phyloP scores from a whole-genome alignment of 257 asterid genomes.

The Perilla frutescens region DNA sequence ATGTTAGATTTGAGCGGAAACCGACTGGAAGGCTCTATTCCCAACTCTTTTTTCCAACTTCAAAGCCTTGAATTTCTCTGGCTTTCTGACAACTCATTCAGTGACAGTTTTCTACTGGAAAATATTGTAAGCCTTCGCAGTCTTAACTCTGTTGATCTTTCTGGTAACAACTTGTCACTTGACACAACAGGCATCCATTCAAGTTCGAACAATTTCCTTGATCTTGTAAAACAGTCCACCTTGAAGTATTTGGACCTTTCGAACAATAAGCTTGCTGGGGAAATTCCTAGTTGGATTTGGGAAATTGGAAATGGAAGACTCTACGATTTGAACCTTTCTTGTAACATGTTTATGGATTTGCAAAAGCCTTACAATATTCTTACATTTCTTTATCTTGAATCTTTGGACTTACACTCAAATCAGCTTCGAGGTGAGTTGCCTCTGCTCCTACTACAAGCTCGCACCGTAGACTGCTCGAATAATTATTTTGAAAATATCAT shows the following conservation, averaged over 20 bases:
- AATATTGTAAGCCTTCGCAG: constrained; percentile 27
- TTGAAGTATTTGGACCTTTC: constrained; percentile 44
- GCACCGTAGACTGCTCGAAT: not conserved
- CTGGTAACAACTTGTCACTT: constrained; percentile 44
- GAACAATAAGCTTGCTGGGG: constrained; percentile 36
- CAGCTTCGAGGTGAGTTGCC: constrained; percentile 16
- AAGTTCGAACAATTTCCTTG: constrained; percentile 28
- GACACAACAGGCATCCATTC: not conserved
- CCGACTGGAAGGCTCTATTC: constrained; percentile 33
- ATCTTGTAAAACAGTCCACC: constrained; percentile 12
- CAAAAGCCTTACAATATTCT: constrained; percentile 32
- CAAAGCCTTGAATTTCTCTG: not conserved
- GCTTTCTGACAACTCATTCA: constrained; percentile 41
- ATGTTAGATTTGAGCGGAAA: constrained; percentile 38
- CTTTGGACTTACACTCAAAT: constrained; percentile 34
- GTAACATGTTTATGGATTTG: constrained; percentile 29
- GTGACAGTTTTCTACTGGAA: constrained; percentile 22
- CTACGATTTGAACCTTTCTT: constrained; percentile 42
- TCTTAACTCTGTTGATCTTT: constrained; percentile 43
- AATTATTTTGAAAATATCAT: not conserved
- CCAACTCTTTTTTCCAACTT: constrained; percentile 29
- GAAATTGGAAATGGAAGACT: not conserved
- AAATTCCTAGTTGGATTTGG: constrained; percentile 57
- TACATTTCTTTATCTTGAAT: not conserved
- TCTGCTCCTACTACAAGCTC: not conserved